phyloP scores from a whole-genome alignment of 768 basidiomycete genomes.

The Suillus sp. region DNA sequence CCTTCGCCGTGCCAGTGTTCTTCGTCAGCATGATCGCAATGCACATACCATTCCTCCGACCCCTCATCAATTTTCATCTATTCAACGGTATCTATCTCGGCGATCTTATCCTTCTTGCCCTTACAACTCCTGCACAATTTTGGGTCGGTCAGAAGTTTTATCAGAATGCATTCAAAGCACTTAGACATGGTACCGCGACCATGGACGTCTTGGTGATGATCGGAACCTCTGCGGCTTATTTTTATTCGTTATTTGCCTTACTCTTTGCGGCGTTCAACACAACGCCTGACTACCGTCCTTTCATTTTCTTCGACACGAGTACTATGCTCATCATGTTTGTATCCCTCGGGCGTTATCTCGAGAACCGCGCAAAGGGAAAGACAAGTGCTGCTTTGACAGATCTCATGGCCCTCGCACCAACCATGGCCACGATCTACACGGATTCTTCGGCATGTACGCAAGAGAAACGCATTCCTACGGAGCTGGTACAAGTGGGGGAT shows the following conservation, averaged over 20 bases:
- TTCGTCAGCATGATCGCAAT: slow-evolving; percentile 85
- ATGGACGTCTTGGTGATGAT: slow-evolving; percentile 99
- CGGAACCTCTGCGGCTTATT: slow-evolving; percentile 92
- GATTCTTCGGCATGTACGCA: slow-evolving; percentile 77
- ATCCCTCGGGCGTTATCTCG: slow-evolving; percentile 91
- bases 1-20: slow-evolving; percentile 93
- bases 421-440: slow-evolving; percentile 95
- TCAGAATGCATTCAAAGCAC: slow-evolving; percentile 84
- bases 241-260: slow-evolving; percentile 81
- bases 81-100: slow-evolving; percentile 76
- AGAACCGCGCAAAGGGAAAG: slow-evolving; percentile 96
- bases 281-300: slow-evolving; percentile 72
- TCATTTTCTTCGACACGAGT: slow-evolving; percentile 97
- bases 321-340: slow-evolving; percentile 99
- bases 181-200: slow-evolving; percentile 87
- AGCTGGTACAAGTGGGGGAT: slow-evolving; percentile 93
- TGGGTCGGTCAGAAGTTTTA: slow-evolving; percentile 91
- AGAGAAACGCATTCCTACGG: slow-evolving; percentile 91
- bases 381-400: slow-evolving; percentile 96
- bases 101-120: slow-evolving; percentile 69
- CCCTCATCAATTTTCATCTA: slow-evolving; percentile 52
- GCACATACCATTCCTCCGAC: slow-evolving; percentile 59
- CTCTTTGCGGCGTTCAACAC: slow-evolving; percentile 63
- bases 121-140: slow-evolving; percentile 92
- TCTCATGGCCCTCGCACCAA: slow-evolving; percentile 92